Base-by-base conservation (phyloP, 495 filamentous ascomycete species). In the Xylaria cubensis region DNA sequence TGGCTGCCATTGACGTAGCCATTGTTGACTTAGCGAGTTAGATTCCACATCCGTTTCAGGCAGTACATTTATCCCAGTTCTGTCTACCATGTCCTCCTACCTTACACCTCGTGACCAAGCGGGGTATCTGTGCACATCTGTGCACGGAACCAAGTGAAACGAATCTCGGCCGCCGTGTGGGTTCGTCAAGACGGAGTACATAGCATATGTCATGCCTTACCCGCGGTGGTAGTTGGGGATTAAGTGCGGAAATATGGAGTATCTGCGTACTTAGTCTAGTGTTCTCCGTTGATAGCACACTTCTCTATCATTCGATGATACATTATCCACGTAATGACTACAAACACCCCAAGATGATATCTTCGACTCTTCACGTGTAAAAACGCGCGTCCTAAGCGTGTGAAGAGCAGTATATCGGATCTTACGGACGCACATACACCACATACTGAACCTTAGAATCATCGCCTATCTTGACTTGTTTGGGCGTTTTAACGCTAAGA, bases 321-420 rank as follows among this genome's bases (percentile, higher is more conserved):
- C 2, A 13, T 21, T 61, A 4, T 61, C n/a, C 32, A 39, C 6
- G 58, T 21, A 61, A 36, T 4, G 21, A 36, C 39, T 39, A 8
- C 53, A 19, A 50, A 50, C 26, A 29, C 15, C 42, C 15, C 13
- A 21, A 10, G 41, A 50, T 44, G 26, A 32, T 65, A 4, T 46
- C 17, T 67, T 46, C 32, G 26, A 50, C 36, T 6, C 34, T 15
- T 26, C 8, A 41, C n/a, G 4, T 39, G 46, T 4, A 32, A 21
- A n/a, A 67, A 67, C 64, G 64, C 48, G 64, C 24, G 48, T 51
- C 44, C 29, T 13, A 55, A 67, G 6, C 15, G 13, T 29, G 42
- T 10, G 12, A 2, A 64, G 21, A 64, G 39, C 19, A 29, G 61
- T 7, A 24, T 21, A 39, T 62, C 8, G 3, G 29, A 12, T 32